phyloP scores from a whole-genome alignment of 23 red algal genomes.

The Pyropia haitanensis region DNA sequence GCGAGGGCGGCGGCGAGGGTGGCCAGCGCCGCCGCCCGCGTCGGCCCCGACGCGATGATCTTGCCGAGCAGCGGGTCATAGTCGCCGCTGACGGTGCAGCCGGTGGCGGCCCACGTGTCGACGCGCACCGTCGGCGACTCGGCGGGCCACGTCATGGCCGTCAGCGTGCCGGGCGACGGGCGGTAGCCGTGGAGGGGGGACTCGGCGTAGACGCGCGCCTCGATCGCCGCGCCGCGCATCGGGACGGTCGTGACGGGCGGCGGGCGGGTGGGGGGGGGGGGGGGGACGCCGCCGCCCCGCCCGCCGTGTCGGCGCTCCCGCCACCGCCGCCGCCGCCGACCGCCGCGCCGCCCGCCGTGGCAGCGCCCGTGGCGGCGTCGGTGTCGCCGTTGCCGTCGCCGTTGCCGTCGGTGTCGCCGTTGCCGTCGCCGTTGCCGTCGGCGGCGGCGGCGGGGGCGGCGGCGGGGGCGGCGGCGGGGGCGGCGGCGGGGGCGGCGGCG shows the following conservation, averaged over 20 bases:
- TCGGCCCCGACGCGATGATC: constrained; percentile 54
- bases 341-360: too few relatives aligned
- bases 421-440: too few relatives aligned
- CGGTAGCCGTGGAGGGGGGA: constrained; percentile 32
- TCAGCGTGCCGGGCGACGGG: constrained; percentile 53
- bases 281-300: too few relatives aligned
- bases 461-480: not conserved
- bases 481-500: too few relatives aligned
- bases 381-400: too few relatives aligned
- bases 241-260: not conserved
- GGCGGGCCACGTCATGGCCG: constrained; percentile 33
- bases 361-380: too few relatives aligned
- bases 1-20: constrained; percentile 45
- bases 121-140: constrained; percentile 33
- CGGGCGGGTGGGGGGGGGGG: too few relatives aligned
- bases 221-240: constrained; percentile 49
- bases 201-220: constrained; percentile 83
- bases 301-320: too few relatives aligned
- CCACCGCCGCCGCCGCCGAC: too few relatives aligned
- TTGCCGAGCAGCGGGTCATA: constrained; percentile 87
- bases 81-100: constrained; percentile 37
- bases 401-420: too few relatives aligned
- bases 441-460: not conserved
- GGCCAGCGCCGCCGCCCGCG: constrained; percentile 28
- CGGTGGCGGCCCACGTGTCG: constrained; percentile 60